phyloP scores from a whole-genome alignment of 164 flowering plant genomes.

The Tetrastigma voinierianum region DNA sequence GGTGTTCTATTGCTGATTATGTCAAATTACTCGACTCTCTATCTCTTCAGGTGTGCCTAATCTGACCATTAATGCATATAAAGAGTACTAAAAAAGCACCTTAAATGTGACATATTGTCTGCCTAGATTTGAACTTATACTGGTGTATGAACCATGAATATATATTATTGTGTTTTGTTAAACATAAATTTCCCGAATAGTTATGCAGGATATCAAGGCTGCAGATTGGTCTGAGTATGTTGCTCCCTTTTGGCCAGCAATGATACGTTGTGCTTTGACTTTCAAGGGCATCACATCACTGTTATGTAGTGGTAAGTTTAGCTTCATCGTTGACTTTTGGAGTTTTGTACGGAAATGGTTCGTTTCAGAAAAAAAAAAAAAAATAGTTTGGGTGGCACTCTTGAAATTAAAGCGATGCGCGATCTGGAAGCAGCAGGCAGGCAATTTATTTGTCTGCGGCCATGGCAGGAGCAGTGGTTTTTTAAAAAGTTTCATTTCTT shows the following conservation, averaged over 20 bases:
- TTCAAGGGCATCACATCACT: constrained; percentile 87
- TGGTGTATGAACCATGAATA: too few relatives aligned
- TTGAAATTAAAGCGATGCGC: too few relatives aligned
- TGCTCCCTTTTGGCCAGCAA: constrained; percentile 99
- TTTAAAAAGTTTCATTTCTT: too few relatives aligned
- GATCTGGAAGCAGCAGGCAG: too few relatives aligned
- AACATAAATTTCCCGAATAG: background rate
- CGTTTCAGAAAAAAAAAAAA: too few relatives aligned
- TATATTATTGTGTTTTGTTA: background rate
- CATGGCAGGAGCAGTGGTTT: too few relatives aligned
- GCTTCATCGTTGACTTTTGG: too few relatives aligned
- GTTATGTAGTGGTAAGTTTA: constrained; percentile 57
- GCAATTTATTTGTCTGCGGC: too few relatives aligned
- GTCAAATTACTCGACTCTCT: constrained; percentile 59
- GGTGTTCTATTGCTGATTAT: constrained; percentile 94
- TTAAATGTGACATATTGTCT: background rate
- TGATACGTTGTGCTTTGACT: constrained; percentile 75
- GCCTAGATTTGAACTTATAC: background rate
- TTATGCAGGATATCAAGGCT: constrained; percentile 66
- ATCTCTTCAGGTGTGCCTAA: constrained; percentile 58
- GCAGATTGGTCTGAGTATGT: constrained; percentile 91
- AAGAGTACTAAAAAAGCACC: too few relatives aligned
- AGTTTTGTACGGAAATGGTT: too few relatives aligned
- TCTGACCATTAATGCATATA: background rate
- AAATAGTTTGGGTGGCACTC: too few relatives aligned